Conservation (phyloP, 345 rosid species). For the Moricandia moricandioides region DNA sequence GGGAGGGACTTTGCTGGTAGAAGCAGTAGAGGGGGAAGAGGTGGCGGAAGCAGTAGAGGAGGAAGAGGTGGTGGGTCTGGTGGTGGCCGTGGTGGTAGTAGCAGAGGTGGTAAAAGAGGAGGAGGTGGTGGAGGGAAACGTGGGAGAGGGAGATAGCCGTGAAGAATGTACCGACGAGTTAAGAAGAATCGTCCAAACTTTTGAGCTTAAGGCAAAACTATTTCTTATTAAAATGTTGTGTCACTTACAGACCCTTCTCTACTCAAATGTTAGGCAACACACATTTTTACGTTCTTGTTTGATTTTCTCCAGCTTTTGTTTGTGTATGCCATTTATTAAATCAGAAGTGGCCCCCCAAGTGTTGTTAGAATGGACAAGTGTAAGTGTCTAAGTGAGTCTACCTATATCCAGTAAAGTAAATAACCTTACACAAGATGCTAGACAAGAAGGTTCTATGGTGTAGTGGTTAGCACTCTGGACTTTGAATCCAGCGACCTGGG, state of each 20-base stretch:
- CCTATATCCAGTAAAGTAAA: too few species aligned
- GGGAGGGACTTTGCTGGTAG: slow-evolving; percentile 1
- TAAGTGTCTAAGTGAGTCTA: too few species aligned
- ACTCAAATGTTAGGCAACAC: slow-evolving; percentile 15
- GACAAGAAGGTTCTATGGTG: slow-evolving; percentile 68
- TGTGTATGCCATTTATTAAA: neutral
- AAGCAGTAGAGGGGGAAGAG: slow-evolving; percentile 47
- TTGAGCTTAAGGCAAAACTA: slow-evolving; percentile 7
- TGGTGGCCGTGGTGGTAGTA: slow-evolving; percentile 7
- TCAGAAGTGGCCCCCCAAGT: neutral
- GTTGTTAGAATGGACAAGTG: neutral
- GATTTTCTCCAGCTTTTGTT: neutral
- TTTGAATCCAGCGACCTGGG: slow-evolving; percentile 97
- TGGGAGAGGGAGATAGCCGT: slow-evolving; percentile 30
- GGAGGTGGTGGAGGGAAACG: slow-evolving; percentile 31
- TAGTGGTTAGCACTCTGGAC: slow-evolving; percentile 98
- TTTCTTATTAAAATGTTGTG: neutral
- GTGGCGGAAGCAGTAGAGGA: slow-evolving; percentile 12
- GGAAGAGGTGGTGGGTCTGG: slow-evolving; percentile 19
- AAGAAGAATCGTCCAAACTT: neutral
- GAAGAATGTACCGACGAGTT: neutral
- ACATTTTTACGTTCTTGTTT: neutral
- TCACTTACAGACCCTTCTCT: neutral
- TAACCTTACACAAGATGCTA: too few species aligned
- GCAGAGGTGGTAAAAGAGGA: slow-evolving; percentile 25